These are phyloP conservation scores for Garcia nutans DNA, from an alignment of 345 rosid species.

Conservation along the genomic window DNA sequence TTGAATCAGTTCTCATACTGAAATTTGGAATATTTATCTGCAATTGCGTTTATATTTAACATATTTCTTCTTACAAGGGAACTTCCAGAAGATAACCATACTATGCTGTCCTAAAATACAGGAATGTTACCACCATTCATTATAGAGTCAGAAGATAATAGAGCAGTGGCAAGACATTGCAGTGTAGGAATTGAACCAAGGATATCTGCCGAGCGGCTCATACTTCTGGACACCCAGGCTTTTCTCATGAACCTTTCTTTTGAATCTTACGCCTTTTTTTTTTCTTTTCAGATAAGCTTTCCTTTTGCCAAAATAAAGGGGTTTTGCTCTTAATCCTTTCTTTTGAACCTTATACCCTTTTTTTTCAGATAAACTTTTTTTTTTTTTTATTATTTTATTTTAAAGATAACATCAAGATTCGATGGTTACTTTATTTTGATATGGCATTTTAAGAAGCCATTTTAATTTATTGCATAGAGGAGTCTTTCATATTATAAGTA, in stretches of 20 bases:
- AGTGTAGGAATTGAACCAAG: constrained; percentile 77
- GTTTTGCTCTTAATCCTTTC: constrained; percentile 27
- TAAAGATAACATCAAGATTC: not conserved
- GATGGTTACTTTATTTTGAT: not conserved
- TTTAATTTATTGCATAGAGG: not conserved
- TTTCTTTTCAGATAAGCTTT: not conserved
- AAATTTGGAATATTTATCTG: not conserved
- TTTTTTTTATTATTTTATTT: too few relatives aligned
- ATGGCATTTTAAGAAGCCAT: not conserved
- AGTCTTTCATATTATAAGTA: not conserved
- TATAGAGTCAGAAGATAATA: constrained; percentile 60
- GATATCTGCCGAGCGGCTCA: constrained; percentile 67
- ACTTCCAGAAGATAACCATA: not conserved
- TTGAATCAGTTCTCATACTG: not conserved
- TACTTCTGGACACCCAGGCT: constrained; percentile 86
- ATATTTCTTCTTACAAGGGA: not conserved
- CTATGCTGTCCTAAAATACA: constrained; percentile 25
- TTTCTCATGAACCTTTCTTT: not conserved
- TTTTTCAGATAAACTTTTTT: not conserved
- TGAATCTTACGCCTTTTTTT: not conserved
- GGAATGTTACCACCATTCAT: constrained; percentile 81
- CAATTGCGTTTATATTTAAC: not conserved
- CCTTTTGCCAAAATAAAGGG: constrained; percentile 11
- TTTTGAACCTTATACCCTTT: too few relatives aligned
- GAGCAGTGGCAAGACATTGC: constrained; percentile 67